Evolutionary conservation across 495 filamentous ascomycete genomes (phyloP).

Genomic region (Penicillium nucicola): DNA sequence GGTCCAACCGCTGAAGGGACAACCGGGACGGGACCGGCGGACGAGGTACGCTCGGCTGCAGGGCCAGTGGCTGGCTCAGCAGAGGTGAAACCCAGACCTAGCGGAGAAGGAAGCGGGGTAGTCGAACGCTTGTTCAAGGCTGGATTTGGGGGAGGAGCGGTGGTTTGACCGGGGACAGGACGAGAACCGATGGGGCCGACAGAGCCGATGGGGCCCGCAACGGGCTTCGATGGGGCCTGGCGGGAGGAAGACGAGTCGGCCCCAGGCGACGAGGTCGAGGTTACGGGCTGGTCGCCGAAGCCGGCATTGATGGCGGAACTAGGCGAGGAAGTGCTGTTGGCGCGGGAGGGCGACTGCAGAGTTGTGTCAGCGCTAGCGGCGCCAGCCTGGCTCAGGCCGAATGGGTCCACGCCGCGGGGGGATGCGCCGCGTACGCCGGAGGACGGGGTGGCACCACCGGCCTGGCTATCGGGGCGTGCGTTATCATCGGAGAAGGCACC

Average conservation of each 20-base stretch:
- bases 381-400: slow-evolving; percentile 47
- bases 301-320: slow-evolving; percentile 61
- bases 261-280: slow-evolving; percentile 87
- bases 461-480: slow-evolving; percentile 56
- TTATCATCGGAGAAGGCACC: slow-evolving; percentile 62
- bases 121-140: slow-evolving; percentile 81
- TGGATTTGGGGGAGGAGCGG: slow-evolving; percentile 54
- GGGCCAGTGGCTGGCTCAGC: slow-evolving; percentile 43
- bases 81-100: slow-evolving; percentile 69
- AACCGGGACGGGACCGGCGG: slow-evolving; percentile 59
- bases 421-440: slow-evolving; percentile 55
- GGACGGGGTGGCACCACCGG: slow-evolving; percentile 52
- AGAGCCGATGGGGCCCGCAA: slow-evolving; percentile 54
- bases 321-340: slow-evolving; percentile 86
- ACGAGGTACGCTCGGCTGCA: slow-evolving; percentile 56
- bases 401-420: slow-evolving; percentile 62
- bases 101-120: slow-evolving; percentile 83
- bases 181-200: slow-evolving; percentile 95
- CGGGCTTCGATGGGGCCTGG: slow-evolving; percentile 49
- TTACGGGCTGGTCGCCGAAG: slow-evolving; percentile 71
- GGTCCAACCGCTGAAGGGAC: slow-evolving; percentile 28
- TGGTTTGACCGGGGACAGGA: slow-evolving; percentile 52
- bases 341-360: slow-evolving; percentile 68
- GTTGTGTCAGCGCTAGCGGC: slow-evolving; percentile 38
- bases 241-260: slow-evolving; percentile 79